Percentiles rank a stretch among this genome's conserved stretches.
phyloP scores from a whole-genome alignment of 495 filamentous ascomycete genomes.

The Margaritispora aquatica region DNA sequence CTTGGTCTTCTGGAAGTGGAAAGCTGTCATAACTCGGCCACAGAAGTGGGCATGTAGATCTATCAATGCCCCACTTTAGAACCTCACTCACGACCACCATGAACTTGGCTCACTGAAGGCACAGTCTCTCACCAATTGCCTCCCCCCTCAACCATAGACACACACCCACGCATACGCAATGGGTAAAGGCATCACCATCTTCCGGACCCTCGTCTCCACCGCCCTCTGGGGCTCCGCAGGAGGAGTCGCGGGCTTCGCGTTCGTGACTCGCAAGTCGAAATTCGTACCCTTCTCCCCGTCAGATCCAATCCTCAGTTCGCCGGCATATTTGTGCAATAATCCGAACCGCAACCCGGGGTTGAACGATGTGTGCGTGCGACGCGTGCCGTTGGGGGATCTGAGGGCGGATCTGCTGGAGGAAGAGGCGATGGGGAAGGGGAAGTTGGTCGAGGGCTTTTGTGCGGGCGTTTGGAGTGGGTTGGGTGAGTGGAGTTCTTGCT shows the following conservation, averaged over 20 bases:
- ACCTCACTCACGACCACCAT: no score
- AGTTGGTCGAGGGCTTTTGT: conserved; percentile 23
- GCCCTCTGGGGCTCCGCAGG: background rate
- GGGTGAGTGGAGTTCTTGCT: conserved; percentile 10
- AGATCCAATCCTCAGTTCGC: conserved; percentile 57
- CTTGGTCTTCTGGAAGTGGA: no score
- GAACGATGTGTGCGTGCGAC: conserved; percentile 57
- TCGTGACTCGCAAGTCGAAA: conserved; percentile 15
- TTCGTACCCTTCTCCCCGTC: conserved; percentile 26
- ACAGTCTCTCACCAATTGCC: background rate
- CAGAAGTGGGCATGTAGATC: no score
- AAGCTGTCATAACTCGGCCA: no score
- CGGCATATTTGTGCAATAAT: conserved; percentile 52
- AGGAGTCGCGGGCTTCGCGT: background rate
- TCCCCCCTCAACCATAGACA: background rate
- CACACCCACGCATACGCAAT: no score
- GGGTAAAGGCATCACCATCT: background rate
- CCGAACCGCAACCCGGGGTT: conserved; percentile 52
- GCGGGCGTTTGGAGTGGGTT: conserved; percentile 22
- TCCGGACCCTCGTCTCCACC: background rate
- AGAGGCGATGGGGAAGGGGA: conserved; percentile 11
- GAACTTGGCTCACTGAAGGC: background rate
- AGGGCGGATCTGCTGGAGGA: conserved; percentile 54
- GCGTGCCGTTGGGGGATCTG: conserved; percentile 55
- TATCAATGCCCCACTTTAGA: no score